Evolutionary conservation across 1,284 basidiomycete genomes (phyloP).

Genomic region (Butyriboletus appendiculatus): DNA sequence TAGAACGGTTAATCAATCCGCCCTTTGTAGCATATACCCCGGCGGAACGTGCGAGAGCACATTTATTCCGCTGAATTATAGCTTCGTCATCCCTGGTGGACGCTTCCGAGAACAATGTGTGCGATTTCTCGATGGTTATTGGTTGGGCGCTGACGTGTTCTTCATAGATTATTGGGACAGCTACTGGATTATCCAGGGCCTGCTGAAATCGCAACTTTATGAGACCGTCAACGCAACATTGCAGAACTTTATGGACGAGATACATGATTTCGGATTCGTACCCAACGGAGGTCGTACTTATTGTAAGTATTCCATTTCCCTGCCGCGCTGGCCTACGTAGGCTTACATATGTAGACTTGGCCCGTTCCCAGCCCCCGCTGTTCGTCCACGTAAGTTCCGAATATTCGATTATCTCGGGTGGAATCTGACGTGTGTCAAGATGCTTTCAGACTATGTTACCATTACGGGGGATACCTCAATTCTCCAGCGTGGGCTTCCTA

Average conservation of each 20-base stretch:
- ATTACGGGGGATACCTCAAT: slow-evolving; percentile 62
- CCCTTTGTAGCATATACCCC: slow-evolving; percentile 56
- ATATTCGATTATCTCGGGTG: not conserved
- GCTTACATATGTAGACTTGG: slow-evolving; percentile 55
- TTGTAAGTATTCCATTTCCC: slow-evolving; percentile 46
- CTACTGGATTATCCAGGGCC: slow-evolving; percentile 86
- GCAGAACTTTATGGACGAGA: slow-evolving; percentile 92
- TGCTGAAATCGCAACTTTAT: slow-evolving; percentile 78
- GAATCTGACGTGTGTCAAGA: slow-evolving; percentile 38
- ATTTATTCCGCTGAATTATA: slow-evolving; percentile 87
- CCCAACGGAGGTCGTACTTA: slow-evolving; percentile 90
- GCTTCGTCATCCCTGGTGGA: slow-evolving; percentile 87
- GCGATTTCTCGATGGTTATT: slow-evolving; percentile 21
- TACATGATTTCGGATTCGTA: slow-evolving; percentile 82
- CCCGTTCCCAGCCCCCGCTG: slow-evolving; percentile 89
- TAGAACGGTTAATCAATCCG: slow-evolving; percentile 68
- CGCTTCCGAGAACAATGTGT: slow-evolving; percentile 71
- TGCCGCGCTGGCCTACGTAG: not conserved
- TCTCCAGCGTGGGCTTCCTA: slow-evolving; percentile 61
- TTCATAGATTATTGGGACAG: slow-evolving; percentile 77
- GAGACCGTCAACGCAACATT: slow-evolving; percentile 75
- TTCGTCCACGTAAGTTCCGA: slow-evolving; percentile 65
- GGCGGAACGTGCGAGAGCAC: slow-evolving; percentile 72
- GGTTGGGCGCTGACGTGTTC: slow-evolving; percentile 11
- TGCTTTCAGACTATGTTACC: slow-evolving; percentile 67